Evolutionary conservation across 78 protist species (phyloP).

Genomic region (Isochrysis galbana): DNA sequence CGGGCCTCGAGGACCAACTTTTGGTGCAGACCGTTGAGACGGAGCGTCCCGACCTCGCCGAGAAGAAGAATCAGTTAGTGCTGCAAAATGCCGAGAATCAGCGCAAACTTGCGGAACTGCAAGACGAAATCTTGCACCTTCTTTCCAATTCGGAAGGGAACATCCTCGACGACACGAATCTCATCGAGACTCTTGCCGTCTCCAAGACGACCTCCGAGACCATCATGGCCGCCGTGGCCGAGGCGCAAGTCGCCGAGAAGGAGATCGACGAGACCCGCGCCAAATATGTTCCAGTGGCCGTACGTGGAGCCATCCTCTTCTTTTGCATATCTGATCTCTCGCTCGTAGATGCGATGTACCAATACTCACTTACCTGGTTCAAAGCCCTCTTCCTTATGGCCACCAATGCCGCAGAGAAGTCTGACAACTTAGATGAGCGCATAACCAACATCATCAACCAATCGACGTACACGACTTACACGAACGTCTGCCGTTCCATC

Average conservation of each 20-base stretch:
- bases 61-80: constrained; percentile 64
- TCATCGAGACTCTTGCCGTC: constrained; percentile 75
- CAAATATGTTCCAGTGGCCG: constrained; percentile 71
- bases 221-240: constrained; percentile 50
- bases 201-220: constrained; percentile 70
- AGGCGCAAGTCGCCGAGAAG: constrained; percentile 68
- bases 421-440: constrained; percentile 33
- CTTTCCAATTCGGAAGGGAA: constrained; percentile 61
- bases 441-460: constrained; percentile 33
- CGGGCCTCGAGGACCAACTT: constrained; percentile 66
- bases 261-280: constrained; percentile 66
- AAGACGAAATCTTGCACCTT: constrained; percentile 74
- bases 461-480: constrained; percentile 46
- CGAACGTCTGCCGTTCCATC: constrained; percentile 66
- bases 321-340: constrained; percentile 68
- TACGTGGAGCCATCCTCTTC: constrained; percentile 61
- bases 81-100: constrained; percentile 59
- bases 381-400: constrained; percentile 39
- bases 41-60: constrained; percentile 55
- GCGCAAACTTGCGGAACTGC: constrained; percentile 67
- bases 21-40: constrained; percentile 54
- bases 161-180: constrained; percentile 82
- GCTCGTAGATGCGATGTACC: constrained; percentile 80
- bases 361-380: constrained; percentile 70
- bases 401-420: constrained; percentile 19